Base-by-base conservation (phyloP, 257 asterid species). In the Avicennia marina region DNA sequence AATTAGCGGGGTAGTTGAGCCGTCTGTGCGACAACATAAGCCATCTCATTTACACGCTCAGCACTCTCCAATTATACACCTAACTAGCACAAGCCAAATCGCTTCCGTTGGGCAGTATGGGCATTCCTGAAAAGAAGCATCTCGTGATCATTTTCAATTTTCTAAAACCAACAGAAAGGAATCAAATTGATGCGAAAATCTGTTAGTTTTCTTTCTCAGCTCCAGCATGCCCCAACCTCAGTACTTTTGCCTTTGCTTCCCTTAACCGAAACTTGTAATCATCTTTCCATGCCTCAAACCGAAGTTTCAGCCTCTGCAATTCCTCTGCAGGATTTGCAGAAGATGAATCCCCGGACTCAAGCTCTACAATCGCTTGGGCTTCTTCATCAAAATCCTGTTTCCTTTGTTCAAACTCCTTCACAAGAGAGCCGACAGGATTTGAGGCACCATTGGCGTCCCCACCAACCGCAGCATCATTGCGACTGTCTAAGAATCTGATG, bases 231-330 rank as follows among this genome's bases (percentile, higher is more conserved):
- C 73, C 89, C 65, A 76, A 45, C 67, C 67, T 84, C 58, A 72
- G 75, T 4, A 69, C 69, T 56, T 81, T 91, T 0, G 67, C 44
- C 78, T 79, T 91, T 1, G 77, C 79, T 48, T 83, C 88, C 72
- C 67, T 83, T 58, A 91, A 44, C 56, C 89, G 74, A n/a, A 47
- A 64, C 74, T 87, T 87, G 68, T 74, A 85, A 15, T 87, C 95
- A 57, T 81, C 78, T 60, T 75, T 91, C 95, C 95, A 91, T 1
- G 72, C 63, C 70, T 83, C 86, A 49, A 85, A 87, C 68, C 74
- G 68, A 40, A 52, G 72, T 68, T 71, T 87, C 51, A 91, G 87
- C 67, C 77, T 78, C 42, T 83, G 79, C 27, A 74, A 72, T 43
- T 85, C 96, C 58, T 75, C 86, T 6, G 60, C 65, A 26, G 77